Base-by-base conservation (phyloP, 345 rosid genomes). In the Alliaria petiolata region DNA sequence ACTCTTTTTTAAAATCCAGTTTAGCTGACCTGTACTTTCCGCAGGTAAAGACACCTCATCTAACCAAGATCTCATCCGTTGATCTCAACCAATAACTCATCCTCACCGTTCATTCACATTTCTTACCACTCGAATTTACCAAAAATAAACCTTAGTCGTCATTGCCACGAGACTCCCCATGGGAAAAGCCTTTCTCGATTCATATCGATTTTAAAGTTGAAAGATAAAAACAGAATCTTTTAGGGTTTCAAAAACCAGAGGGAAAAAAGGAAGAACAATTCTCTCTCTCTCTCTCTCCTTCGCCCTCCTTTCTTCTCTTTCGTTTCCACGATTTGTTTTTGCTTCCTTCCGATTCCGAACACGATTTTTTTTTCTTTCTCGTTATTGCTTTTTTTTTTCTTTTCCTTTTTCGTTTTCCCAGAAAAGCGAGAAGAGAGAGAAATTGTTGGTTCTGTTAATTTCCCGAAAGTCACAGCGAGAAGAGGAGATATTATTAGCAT, bases 1-100 rank as follows among this genome's bases (percentile, higher is more conserved):
- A 47, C 43, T 9, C 47, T 59, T 14, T 58, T 14, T 19, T 8
- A 60, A 45, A 49, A 31, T 65, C 71, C 72, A 65, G 22, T 57
- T 57, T 74, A 74, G 78, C 78, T 74, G 78, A 74, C 72, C 54
- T 74, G 72, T 58, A 72, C 42, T 64, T 7, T 10, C 65, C 65
- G 56, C 72, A 66, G 72, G 61, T 31, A 57, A 73, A 66, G 19
- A 66, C 78, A 74, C 67, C 53, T 49, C 55, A 74, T 42, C 68
- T 43, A 10, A 58, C 40, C 1, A 42, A 42, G 16, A 74, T 74
- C 73, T 74, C 3, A 65, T 0, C 72, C 77, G 71, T 74, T 19
- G 5, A 74, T 57, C 19, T 49, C 4, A 36, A 19, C 7, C 7
- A 4, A 8, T 42, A 36, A 2, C 1, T 15, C 1, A 74, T 67